phyloP scores from a whole-genome alignment of 805 yeast species.

The Candida berthetii region DNA sequence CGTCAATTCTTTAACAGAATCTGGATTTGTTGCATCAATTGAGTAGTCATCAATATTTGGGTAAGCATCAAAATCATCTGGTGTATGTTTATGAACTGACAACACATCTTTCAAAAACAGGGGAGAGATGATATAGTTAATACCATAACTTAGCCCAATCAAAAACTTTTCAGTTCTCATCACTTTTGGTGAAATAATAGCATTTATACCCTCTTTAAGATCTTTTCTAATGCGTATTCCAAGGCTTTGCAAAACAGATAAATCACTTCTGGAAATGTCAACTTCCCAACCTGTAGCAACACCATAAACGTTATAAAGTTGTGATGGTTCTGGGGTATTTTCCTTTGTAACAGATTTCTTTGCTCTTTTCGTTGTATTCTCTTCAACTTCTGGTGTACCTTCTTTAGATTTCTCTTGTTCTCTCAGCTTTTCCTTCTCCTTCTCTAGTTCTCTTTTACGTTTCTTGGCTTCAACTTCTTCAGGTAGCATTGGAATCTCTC shows the following conservation, averaged over 20 bases:
- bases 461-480: constrained; percentile 29
- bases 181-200: constrained; percentile 74
- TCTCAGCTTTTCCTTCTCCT: constrained; percentile 3
- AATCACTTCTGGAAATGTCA: constrained; percentile 37
- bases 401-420: constrained; percentile 1
- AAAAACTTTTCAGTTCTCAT: constrained; percentile 85
- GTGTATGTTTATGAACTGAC: constrained; percentile 18
- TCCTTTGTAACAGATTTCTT: constrained; percentile 11
- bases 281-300: constrained; percentile 63
- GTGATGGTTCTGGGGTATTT: constrained; percentile 5
- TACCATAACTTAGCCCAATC: constrained; percentile 51
- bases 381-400: constrained; percentile 7
- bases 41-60: constrained; percentile 22
- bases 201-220: constrained; percentile 29
- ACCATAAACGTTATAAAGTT: constrained; percentile 36
- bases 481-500: constrained; percentile 30
- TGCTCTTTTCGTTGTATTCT: constrained; percentile 3
- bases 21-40: constrained; percentile 26
- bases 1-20: constrained; percentile 24
- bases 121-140: constrained; percentile 48
- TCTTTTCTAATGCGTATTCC: constrained; percentile 48
- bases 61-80: constrained; percentile 12
- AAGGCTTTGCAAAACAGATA: constrained; percentile 33
- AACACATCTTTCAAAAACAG: constrained; percentile 42
- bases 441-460: constrained; percentile 21